Evolutionary conservation across 2,329 filamentous ascomycete genomes (phyloP), one percentile per base, ranked within the genome.

Genomic region (Paracamarosporium sp.): DNA sequence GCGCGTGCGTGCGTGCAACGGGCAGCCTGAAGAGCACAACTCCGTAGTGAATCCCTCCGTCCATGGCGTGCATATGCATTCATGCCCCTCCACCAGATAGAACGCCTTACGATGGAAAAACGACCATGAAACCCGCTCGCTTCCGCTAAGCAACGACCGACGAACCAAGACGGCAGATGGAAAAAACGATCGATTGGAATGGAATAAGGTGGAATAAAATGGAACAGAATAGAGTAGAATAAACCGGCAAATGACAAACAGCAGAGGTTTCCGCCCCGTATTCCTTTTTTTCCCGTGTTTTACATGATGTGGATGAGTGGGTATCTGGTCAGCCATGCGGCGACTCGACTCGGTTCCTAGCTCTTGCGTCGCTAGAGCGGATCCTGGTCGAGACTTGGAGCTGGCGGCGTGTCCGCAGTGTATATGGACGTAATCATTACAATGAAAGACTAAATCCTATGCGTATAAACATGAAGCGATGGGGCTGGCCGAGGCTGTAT

Each of bases 281-380:
- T 6, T 22, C 25, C 54, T 45, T 25, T 55, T 60, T 57, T 43
- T 53, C 13, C 33, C 55, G 56, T 56, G 48, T 33, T 40, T 40
- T 63, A 58, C 60, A 63, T 56, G 31, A 58, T 57, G 60, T 56
- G 31, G 17, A 43, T 38, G 43, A 12, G 35, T 56, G 60, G 60
- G 60, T 59, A 60, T 58, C 55, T 50, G 22, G 36, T 52, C 45
- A 50, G 50, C 56, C 53, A 51, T 57, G 15, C 33, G 2, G 50
- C 54, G 50, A n/a, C n/a, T n/a, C n/a, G n/a, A n/a, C n/a, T n/a
- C n/a, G n/a, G n/a, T n/a, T n/a, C n/a, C n/a, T n/a, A n/a, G n/a
- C n/a, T n/a, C n/a, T n/a, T n/a, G n/a, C n/a, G n/a, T n/a, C n/a
- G n/a, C n/a, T n/a, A n/a, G n/a, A n/a, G n/a, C n/a, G n/a, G n/a